A percentile compares a stretch with the other conserved stretches of the same genome.
phyloP scores from a whole-genome alignment of 805 yeast species.

The Barnettozyma vustinii region DNA sequence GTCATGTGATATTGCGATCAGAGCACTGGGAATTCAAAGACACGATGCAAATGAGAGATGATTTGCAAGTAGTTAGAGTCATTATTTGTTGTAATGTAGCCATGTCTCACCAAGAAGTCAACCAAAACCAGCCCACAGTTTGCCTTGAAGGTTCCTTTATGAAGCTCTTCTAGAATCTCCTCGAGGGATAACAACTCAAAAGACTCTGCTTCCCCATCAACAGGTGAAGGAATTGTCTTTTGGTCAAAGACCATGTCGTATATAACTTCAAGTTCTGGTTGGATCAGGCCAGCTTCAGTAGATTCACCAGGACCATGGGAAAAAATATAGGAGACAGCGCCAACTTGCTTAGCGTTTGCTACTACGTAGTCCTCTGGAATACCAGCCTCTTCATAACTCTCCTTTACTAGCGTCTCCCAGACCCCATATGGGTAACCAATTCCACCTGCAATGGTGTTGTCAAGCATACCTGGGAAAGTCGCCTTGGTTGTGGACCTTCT shows the following conservation, averaged over 20 bases:
- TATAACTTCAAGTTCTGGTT: conserved; percentile 83
- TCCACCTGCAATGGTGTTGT: conserved; percentile 95
- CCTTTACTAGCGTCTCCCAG: conserved; percentile 76
- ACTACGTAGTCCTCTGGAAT: conserved; percentile 47
- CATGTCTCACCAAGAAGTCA: conserved; percentile 87
- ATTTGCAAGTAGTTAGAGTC: conserved; percentile 68
- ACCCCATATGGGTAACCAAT: conserved; percentile 75
- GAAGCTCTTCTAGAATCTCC: conserved; percentile 48
- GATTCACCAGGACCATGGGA: conserved; percentile 30
- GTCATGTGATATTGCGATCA: background rate
- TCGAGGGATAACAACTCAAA: conserved; percentile 59
- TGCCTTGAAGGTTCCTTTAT: conserved; percentile 71
- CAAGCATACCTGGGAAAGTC: conserved; percentile 88
- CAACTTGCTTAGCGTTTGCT: conserved; percentile 42
- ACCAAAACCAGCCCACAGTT: conserved; percentile 77
- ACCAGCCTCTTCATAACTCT: conserved; percentile 89
- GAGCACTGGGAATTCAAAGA: conserved; percentile 58
- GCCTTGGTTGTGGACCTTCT: conserved; percentile 70
- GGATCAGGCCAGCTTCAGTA: conserved; percentile 53
- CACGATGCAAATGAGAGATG: conserved; percentile 56
- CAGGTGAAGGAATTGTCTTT: conserved; percentile 45
- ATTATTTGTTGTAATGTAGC: conserved; percentile 55
- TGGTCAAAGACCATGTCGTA: conserved; percentile 61
- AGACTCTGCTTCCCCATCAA: conserved; percentile 72
- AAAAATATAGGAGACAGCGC: conserved; percentile 65